These are phyloP conservation scores for Coffea canephora DNA, from an alignment of 257 asterid genomes.

Conservation along the genomic window DNA sequence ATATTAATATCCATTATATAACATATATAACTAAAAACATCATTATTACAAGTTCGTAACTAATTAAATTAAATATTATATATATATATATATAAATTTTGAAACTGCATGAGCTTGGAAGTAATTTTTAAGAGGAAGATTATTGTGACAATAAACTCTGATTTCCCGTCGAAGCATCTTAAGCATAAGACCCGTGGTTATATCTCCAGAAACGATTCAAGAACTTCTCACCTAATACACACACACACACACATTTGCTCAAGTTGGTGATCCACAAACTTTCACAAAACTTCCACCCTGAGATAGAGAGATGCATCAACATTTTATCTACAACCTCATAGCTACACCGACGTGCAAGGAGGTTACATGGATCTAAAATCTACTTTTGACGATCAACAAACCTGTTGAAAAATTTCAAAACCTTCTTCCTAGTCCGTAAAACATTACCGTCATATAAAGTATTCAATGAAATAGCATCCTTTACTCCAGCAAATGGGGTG, in stretches of 20 bases:
- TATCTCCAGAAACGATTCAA: background rate
- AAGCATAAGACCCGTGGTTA: background rate
- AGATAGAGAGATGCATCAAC: background rate
- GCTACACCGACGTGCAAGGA: background rate
- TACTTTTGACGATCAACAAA: background rate
- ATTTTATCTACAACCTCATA: background rate
- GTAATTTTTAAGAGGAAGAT: too few species aligned
- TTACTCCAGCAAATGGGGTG: background rate
- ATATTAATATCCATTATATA: too few species aligned
- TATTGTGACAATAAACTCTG: too few species aligned
- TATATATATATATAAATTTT: too few species aligned
- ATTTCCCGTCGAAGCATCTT: background rate
- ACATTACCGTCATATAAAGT: background rate
- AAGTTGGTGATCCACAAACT: background rate
- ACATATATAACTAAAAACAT: too few species aligned
- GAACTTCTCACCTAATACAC: background rate
- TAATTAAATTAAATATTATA: too few species aligned
- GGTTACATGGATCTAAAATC: background rate
- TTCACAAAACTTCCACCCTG: conserved; percentile 1
- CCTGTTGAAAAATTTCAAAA: background rate
- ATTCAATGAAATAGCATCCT: background rate
- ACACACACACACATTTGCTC: background rate
- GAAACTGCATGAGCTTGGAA: too few species aligned
- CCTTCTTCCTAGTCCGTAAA: background rate
- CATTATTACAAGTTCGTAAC: too few species aligned